Percentiles rank a stretch among this genome's conserved stretches.
Conservation (phyloP, 2,329 filamentous ascomycete species). For the Rutstroemia sydowiana region DNA sequence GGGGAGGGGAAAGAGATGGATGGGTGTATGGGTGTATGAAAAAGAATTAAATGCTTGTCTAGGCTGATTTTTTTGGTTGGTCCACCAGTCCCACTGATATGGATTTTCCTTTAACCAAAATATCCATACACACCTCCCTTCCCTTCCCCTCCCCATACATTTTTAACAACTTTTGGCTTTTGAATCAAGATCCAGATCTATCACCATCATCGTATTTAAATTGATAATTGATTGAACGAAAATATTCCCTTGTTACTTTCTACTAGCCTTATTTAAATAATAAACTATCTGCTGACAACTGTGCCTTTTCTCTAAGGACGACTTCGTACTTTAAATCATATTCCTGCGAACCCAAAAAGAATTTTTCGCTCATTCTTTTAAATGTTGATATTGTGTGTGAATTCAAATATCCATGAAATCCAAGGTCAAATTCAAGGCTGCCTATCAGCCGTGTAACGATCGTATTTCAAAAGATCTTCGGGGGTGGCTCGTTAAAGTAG, state of each 20-base stretch:
- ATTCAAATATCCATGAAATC: slow-evolving; percentile 2
- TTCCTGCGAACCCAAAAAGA: background rate
- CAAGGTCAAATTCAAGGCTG: background rate
- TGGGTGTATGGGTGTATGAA: too few relatives aligned
- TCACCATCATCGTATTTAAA: too few relatives aligned
- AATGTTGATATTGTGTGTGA: background rate
- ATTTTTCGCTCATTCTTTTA: too few relatives aligned
- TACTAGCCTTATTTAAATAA: too few relatives aligned
- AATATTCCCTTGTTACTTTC: too few relatives aligned
- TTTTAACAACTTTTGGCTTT: too few relatives aligned
- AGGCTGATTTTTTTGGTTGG: background rate
- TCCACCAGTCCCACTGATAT: background rate
- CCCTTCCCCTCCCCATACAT: too few relatives aligned
- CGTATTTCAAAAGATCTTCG: slow-evolving; percentile 1
- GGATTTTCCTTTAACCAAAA: background rate
- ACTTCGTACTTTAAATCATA: background rate
- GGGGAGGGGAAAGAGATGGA: too few relatives aligned
- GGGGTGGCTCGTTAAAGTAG: too few relatives aligned
- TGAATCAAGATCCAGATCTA: too few relatives aligned
- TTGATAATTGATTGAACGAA: too few relatives aligned
- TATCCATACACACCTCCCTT: too few relatives aligned
- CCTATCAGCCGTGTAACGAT: slow-evolving; percentile 6
- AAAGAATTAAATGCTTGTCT: background rate
- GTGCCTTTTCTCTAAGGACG: background rate
- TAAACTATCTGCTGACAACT: background rate